These are phyloP conservation scores for Stephanodiscus minutulus DNA, from an alignment of 108 stramenopile genomes.

Conservation along the genomic window DNA sequence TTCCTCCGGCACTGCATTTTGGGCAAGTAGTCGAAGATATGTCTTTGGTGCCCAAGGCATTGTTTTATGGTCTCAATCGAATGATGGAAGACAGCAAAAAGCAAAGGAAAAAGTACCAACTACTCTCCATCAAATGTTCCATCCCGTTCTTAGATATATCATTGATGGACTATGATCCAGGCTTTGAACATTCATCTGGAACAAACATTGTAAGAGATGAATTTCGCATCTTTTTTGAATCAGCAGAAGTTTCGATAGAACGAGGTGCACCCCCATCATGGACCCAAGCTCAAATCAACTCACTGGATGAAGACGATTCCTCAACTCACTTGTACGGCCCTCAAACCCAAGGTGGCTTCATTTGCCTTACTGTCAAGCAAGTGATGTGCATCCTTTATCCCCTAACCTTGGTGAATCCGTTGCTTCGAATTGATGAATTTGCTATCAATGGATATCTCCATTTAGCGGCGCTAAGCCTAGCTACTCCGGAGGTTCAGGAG, in stretches of 20 bases:
- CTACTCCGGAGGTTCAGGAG: conserved; percentile 35
- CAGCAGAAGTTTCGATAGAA: conserved; percentile 33
- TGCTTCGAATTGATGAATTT: conserved; percentile 34
- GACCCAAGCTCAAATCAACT: conserved; percentile 31
- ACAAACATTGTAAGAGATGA: conserved; percentile 30
- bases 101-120: conserved; percentile 32
- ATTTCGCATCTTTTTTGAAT: conserved; percentile 41
- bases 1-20: conserved; percentile 40
- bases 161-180: conserved; percentile 29
- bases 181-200: background rate
- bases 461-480: conserved; percentile 35
- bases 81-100: conserved; percentile 18
- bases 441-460: conserved; percentile 30
- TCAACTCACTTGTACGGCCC: conserved; percentile 35
- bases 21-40: conserved; percentile 52
- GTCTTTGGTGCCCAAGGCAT: conserved; percentile 31
- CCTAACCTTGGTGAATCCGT: conserved; percentile 43
- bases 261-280: conserved; percentile 42
- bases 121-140: conserved; percentile 43
- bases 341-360: conserved; percentile 42
- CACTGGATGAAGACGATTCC: conserved; percentile 49
- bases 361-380: conserved; percentile 30
- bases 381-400: conserved; percentile 34
- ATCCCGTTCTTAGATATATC: conserved; percentile 41
- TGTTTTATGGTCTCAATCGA: conserved; percentile 40